Conservation (phyloP, 75 land plant species). For the Sequoiadendron giganteum region DNA sequence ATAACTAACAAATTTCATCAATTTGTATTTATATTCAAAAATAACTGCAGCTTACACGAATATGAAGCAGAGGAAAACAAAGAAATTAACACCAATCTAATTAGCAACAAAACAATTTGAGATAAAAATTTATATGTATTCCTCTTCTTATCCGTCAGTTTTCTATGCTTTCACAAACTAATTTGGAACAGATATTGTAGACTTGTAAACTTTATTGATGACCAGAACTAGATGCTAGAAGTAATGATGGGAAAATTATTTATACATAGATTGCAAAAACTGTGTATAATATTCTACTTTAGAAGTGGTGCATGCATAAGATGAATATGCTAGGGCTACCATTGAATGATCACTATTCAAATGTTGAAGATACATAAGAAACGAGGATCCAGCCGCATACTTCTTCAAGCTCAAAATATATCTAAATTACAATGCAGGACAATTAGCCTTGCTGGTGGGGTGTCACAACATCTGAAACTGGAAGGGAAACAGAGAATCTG, state of each 20-base stretch:
- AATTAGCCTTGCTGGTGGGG: neutral
- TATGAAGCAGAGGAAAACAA: neutral
- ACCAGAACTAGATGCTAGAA: neutral
- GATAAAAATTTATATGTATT: neutral
- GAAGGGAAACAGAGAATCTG: neutral
- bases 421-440: conserved; percentile 1
- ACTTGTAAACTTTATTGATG: neutral
- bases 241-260: neutral
- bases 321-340: neutral
- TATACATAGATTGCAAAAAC: neutral
- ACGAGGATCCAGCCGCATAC: neutral
- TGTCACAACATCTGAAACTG: neutral
- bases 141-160: neutral
- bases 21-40: neutral
- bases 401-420: neutral
- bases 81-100: neutral
- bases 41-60: neutral
- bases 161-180: neutral
- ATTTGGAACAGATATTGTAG: neutral
- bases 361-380: neutral
- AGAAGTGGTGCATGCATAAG: neutral
- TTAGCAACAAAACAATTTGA: neutral
- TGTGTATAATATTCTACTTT: neutral
- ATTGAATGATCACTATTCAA: neutral
- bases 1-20: too few species aligned